phyloP scores from a whole-genome alignment of 2,329 filamentous ascomycete genomes.

The Plenodomus biglobosus region DNA sequence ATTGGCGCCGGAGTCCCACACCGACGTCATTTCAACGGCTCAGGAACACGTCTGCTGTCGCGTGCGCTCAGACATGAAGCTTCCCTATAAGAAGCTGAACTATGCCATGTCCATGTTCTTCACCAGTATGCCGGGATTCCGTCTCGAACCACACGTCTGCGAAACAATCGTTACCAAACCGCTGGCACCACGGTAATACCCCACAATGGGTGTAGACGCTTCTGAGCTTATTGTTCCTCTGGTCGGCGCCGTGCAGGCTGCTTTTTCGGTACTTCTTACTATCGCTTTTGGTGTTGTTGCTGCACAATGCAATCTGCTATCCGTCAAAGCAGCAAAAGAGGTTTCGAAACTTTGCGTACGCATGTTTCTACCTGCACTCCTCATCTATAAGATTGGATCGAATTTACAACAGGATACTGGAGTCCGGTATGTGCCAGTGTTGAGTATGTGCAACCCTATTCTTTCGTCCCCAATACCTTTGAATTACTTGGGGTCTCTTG shows the following conservation, averaged over 20 bases:
- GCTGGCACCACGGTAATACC: neutral
- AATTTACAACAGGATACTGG: slow-evolving; percentile 53
- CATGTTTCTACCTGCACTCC: slow-evolving; percentile 56
- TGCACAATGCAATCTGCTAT: slow-evolving; percentile 54
- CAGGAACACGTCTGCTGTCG: slow-evolving; percentile 12
- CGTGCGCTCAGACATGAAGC: slow-evolving; percentile 3
- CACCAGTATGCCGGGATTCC: neutral
- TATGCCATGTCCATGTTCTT: neutral
- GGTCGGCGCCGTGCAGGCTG: slow-evolving; percentile 58
- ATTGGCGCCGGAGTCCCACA: slow-evolving; percentile 7
- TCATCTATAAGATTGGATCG: slow-evolving; percentile 57
- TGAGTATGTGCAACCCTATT: slow-evolving; percentile 42
- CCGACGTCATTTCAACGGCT: slow-evolving; percentile 9
- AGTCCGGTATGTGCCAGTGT: slow-evolving; percentile 52
- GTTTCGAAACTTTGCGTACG: slow-evolving; percentile 56
- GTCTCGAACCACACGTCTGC: neutral
- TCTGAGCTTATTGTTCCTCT: slow-evolving; percentile 48
- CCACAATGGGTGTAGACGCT: slow-evolving; percentile 23
- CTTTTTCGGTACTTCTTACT: slow-evolving; percentile 57
- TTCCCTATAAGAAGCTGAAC: slow-evolving; percentile 1
- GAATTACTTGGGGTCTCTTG: no score
- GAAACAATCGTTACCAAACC: neutral
- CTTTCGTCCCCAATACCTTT: no score
- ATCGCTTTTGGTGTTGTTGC: slow-evolving; percentile 56
- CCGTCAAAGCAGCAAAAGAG: slow-evolving; percentile 52